Percentiles rank a stretch among this genome's conserved stretches.
Evolutionary conservation across 345 rosid genomes (phyloP).

Genomic region (Heritiera littoralis): DNA sequence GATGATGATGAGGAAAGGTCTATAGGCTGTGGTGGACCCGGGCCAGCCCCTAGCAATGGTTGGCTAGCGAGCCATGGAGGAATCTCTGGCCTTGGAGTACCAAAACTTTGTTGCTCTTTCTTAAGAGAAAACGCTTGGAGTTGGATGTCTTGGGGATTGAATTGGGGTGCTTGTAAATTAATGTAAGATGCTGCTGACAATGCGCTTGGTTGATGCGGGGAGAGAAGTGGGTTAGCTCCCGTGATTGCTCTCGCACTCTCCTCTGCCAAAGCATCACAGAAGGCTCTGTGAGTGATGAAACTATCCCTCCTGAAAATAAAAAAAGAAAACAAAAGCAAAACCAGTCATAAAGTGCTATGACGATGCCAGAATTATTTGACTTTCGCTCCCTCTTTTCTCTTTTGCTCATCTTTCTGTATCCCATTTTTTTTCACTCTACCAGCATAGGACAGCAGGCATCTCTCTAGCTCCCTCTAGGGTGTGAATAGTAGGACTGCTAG

Average conservation of each 20-base stretch:
- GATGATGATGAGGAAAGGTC: slow-evolving; percentile 28
- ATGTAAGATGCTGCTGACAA: slow-evolving; percentile 23
- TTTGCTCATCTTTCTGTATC: slow-evolving; percentile 6
- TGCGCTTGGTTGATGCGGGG: not conserved
- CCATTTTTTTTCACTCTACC: slow-evolving; percentile 24
- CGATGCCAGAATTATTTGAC: slow-evolving; percentile 34
- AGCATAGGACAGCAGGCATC: slow-evolving; percentile 34
- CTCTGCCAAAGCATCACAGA: slow-evolving; percentile 93
- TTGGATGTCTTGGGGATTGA: slow-evolving; percentile 26
- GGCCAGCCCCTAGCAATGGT: slow-evolving; percentile 9
- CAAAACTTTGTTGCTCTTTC: slow-evolving; percentile 23
- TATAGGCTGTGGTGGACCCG: slow-evolving; percentile 12
- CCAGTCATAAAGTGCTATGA: slow-evolving; percentile 22
- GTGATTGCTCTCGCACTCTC: slow-evolving; percentile 56
- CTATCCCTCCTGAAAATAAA: slow-evolving; percentile 79
- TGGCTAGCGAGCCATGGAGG: slow-evolving; percentile 24
- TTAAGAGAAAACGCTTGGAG: slow-evolving; percentile 23
- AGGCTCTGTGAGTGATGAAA: slow-evolving; percentile 93
- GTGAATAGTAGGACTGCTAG: slow-evolving; percentile 19
- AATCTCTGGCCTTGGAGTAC: slow-evolving; percentile 9
- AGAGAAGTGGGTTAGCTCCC: slow-evolving; percentile 3
- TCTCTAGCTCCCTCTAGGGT: not conserved
- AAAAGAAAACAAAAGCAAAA: slow-evolving; percentile 24
- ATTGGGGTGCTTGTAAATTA: slow-evolving; percentile 18
- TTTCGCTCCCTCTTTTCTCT: slow-evolving; percentile 27